These are phyloP conservation scores for Aleurites moluccanus DNA, from an alignment of 441 rosid genomes.

Conservation along the genomic window DNA sequence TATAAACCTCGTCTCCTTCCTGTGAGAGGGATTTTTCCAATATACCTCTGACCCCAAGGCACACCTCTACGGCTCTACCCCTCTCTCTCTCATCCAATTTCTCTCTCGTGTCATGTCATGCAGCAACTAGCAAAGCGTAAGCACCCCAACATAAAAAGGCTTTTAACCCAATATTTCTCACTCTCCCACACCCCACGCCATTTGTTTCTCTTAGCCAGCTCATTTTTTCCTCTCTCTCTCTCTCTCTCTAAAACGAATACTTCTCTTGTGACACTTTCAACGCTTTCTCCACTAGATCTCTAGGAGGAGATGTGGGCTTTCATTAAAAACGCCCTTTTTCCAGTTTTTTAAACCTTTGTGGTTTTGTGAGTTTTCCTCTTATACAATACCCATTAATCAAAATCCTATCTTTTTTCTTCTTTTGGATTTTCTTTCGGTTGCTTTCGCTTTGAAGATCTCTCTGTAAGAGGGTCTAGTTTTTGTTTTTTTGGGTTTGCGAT, in stretches of 20 bases:
- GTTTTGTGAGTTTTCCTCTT: constrained; percentile 37
- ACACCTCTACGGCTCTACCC: constrained; percentile 12
- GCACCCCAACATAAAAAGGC: constrained; percentile 24
- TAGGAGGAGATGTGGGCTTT: constrained; percentile 50
- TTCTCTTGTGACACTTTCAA: constrained; percentile 34
- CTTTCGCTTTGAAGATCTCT: constrained; percentile 25
- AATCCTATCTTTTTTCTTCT: constrained; percentile 27
- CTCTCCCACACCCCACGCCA: constrained; percentile 36
- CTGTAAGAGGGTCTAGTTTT: constrained; percentile 3
- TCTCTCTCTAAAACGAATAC: constrained; percentile 16
- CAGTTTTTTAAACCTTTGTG: background rate
- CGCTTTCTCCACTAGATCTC: constrained; percentile 72
- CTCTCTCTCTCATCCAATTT: constrained; percentile 10
- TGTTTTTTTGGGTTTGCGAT: constrained; percentile 13
- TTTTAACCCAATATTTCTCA: constrained; percentile 9
- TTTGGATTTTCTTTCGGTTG: background rate
- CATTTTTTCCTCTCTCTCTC: constrained; percentile 27
- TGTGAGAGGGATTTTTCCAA: constrained; percentile 37
- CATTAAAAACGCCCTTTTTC: constrained; percentile 25
- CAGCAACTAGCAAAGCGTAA: constrained; percentile 31
- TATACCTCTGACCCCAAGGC: constrained; percentile 34
- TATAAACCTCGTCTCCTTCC: constrained; percentile 43
- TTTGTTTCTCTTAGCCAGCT: constrained; percentile 45
- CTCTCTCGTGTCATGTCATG: constrained; percentile 68
- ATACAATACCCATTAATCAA: constrained; percentile 38